Evolutionary conservation across 805 yeast genomes (phyloP), one percentile per base, ranked within the genome.

Genomic region (Spathaspora hagerdaliae): DNA sequence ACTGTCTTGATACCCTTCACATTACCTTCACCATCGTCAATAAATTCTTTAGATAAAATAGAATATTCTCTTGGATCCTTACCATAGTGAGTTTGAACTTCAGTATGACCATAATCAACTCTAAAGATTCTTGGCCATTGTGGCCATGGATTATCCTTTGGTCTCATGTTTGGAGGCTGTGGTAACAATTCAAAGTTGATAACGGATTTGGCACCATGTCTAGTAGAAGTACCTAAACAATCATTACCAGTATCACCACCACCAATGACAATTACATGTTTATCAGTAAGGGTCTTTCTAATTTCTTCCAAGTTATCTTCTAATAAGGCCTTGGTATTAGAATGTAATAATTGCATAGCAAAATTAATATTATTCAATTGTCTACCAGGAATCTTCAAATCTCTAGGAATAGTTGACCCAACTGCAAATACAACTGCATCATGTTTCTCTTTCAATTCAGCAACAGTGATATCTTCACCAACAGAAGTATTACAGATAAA

Each of bases 211-310:
- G 98, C 98, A 37, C 97, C 97, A 64, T 94, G 98, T 73, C 98
- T 85, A 34, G 94, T 91, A 19, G 97, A 81, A 38, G 99, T 92
- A 70, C 98, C 98, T 60, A 92, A 78, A 80, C 98, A 92, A 77
- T 92, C 99, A 64, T 92, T 92, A 81, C 99, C 99, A 32, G 98
- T 92, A 69, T 92, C 99, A 81, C 99, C 99, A 75, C 99, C 99
- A 60, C 99, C 99, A 74, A 92, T 92, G 45, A 92, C 98, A 59
- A 92, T 83, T 46, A 92, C 98, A 52, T 87, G 76, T 77, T 92
- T 94, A 56, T 94, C 98, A 50, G 77, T 81, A 49, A 92, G 66
- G 50, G 78, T 76, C 53, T 77, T 72, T 54, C 85, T 80, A 48
- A 92, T 85, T 46, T 82, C 85, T 51, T 83, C 94, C 65, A 94